phyloP scores from a whole-genome alignment of 768 basidiomycete species.

The Postia placenta region DNA sequence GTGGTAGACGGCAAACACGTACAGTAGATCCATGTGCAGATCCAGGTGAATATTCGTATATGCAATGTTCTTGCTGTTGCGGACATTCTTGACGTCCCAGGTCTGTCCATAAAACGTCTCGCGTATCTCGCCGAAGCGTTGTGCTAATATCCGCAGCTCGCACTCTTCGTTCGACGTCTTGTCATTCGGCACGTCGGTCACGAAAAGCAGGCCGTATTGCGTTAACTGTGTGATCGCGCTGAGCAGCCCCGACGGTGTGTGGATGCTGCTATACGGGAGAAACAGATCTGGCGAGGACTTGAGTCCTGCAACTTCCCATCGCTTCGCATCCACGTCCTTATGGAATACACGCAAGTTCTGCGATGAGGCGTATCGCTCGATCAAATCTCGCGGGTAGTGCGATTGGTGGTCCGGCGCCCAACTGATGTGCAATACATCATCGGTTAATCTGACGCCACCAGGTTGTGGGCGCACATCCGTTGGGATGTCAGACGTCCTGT shows the following conservation, averaged over 20 bases:
- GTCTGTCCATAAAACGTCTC: slow-evolving; percentile 85
- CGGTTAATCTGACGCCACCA: slow-evolving; percentile 34
- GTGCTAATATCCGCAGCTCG: slow-evolving; percentile 61
- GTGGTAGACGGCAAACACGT: slow-evolving; percentile 29
- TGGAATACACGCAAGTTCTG: slow-evolving; percentile 36
- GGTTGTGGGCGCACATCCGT: slow-evolving; percentile 38
- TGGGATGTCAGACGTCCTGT: slow-evolving; percentile 61
- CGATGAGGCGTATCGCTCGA: slow-evolving; percentile 41
- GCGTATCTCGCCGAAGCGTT: slow-evolving; percentile 68
- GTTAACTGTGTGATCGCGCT: slow-evolving; percentile 62
- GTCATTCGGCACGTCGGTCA: slow-evolving; percentile 61
- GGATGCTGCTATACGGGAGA: slow-evolving; percentile 48
- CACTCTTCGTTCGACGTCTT: slow-evolving; percentile 57
- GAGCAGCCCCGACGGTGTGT: slow-evolving; percentile 40
- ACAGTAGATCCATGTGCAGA: slow-evolving; percentile 90
- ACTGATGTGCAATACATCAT: slow-evolving; percentile 40
- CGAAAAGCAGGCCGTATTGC: slow-evolving; percentile 68
- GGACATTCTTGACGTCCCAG: slow-evolving; percentile 82
- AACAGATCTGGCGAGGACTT: slow-evolving; percentile 38
- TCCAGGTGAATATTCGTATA: slow-evolving; percentile 89
- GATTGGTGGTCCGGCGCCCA: slow-evolving; percentile 64
- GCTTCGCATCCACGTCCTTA: slow-evolving; percentile 28
- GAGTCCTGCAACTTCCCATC: slow-evolving; percentile 44
- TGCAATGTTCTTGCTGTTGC: slow-evolving; percentile 82
- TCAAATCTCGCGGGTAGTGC: slow-evolving; percentile 42